Conservation (phyloP, 164 flowering plant species). For the Dillenia turbinata region DNA sequence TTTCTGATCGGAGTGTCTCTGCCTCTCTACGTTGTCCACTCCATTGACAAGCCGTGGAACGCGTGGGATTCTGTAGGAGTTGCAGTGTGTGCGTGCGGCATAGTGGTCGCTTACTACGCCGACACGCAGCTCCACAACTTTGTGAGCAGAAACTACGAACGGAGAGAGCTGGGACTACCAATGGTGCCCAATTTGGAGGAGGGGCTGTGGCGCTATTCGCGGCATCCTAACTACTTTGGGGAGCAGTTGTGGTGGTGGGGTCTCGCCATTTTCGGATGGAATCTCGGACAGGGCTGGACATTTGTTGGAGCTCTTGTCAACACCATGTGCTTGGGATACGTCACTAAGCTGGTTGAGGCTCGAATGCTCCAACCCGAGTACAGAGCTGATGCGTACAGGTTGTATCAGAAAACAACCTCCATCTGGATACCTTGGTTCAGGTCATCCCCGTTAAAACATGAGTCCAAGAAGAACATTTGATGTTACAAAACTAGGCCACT, state of each 20-base stretch:
- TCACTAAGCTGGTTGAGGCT: conserved; percentile 75
- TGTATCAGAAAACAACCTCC: conserved; percentile 82
- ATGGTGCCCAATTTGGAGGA: conserved; percentile 47
- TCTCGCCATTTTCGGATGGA: conserved; percentile 69
- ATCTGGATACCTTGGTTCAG: conserved; percentile 97
- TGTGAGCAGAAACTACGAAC: conserved; percentile 41
- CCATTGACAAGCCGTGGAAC: conserved; percentile 49
- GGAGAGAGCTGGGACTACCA: conserved; percentile 48
- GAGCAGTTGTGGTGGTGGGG: conserved; percentile 99
- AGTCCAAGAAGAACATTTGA: no score
- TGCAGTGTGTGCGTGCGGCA: conserved; percentile 47
- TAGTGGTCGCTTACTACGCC: conserved; percentile 62
- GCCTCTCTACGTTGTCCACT: conserved; percentile 71
- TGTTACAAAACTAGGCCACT: no score
- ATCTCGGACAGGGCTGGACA: conserved; percentile 74
- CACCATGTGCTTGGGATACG: conserved; percentile 69
- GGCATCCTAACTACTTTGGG: conserved; percentile 94
- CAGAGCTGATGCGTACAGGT: conserved; percentile 70
- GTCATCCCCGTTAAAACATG: conserved; percentile 23
- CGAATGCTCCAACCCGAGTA: conserved; percentile 65
- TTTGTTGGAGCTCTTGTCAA: conserved; percentile 68
- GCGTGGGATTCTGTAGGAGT: conserved; percentile 65
- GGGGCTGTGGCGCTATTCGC: conserved; percentile 81
- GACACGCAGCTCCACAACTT: conserved; percentile 82
- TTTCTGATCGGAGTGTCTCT: conserved; percentile 74